A percentile compares a stretch with the other conserved stretches of the same genome.
These are phyloP conservation scores for Salix purpurea DNA, from an alignment of 345 rosid species.

Conservation along the genomic window DNA sequence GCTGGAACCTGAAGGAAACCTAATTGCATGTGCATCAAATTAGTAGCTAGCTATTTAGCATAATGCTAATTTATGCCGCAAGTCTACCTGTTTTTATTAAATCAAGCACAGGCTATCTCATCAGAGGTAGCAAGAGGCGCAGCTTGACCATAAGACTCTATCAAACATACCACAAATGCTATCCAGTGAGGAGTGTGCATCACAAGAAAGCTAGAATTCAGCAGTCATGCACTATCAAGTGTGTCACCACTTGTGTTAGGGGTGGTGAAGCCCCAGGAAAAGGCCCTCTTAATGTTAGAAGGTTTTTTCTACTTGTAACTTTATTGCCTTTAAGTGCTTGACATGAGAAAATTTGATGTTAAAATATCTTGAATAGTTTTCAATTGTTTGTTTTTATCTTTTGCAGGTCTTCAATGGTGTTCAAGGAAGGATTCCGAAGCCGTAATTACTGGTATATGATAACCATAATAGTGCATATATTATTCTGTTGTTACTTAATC, in stretches of 20 bases:
- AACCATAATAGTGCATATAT: not conserved
- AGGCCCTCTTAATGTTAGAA: constrained; percentile 75
- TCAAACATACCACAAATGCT: constrained; percentile 22
- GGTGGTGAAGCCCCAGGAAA: constrained; percentile 80
- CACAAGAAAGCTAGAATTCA: constrained; percentile 35
- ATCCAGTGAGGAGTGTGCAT: constrained; percentile 45
- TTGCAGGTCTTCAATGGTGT: constrained; percentile 68
- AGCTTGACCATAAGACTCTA: too few species aligned
- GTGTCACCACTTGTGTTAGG: constrained; percentile 71
- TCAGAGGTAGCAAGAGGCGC: too few species aligned
- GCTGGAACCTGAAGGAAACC: too few species aligned
- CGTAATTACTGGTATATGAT: constrained; percentile 65
- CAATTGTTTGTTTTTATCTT: too few species aligned
- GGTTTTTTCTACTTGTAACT: constrained; percentile 25
- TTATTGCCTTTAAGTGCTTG: constrained; percentile 1
- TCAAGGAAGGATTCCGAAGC: constrained; percentile 85
- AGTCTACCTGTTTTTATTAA: not conserved
- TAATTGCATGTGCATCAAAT: too few species aligned
- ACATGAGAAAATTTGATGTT: constrained; percentile 41
- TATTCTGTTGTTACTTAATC: not conserved
- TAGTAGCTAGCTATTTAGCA: not conserved
- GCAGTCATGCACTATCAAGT: constrained; percentile 68
- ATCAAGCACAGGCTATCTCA: constrained; percentile 34
- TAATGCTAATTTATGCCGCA: constrained; percentile 16
- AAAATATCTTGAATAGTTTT: constrained; percentile 39